Conservation (phyloP, 164 flowering plant species). For the Annona cherimola region DNA sequence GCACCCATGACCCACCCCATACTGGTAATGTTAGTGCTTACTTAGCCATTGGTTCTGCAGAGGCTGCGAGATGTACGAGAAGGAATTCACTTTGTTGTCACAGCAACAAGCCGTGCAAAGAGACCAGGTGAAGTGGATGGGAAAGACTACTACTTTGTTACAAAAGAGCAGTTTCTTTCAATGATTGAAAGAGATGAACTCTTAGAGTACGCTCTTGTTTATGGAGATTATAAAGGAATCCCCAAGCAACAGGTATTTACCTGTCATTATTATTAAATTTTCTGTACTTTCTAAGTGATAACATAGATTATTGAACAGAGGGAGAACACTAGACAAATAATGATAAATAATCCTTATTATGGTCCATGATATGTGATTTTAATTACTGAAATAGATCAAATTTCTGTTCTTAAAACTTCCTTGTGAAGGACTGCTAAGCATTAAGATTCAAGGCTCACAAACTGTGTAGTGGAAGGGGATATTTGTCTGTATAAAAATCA, state of each 20-base stretch:
- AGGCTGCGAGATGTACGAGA: constrained; percentile 48
- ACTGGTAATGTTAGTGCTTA: neutral
- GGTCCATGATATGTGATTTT: too few relatives aligned
- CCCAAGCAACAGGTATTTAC: constrained; percentile 58
- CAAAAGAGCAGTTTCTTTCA: constrained; percentile 60
- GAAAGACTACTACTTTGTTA: constrained; percentile 73
- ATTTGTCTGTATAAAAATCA: too few relatives aligned
- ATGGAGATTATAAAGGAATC: constrained; percentile 93
- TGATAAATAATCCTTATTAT: too few relatives aligned
- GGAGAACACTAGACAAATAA: too few relatives aligned
- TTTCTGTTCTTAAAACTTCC: too few relatives aligned
- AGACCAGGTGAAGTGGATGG: constrained; percentile 76
- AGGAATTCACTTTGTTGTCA: constrained; percentile 75
- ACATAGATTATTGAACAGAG: too few relatives aligned
- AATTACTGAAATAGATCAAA: too few relatives aligned
- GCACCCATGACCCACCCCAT: too few relatives aligned
- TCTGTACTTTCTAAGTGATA: too few relatives aligned
- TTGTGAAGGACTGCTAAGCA: too few relatives aligned
- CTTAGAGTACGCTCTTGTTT: constrained; percentile 88
- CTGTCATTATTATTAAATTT: neutral
- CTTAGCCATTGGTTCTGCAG: constrained; percentile 5
- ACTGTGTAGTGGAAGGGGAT: too few relatives aligned
- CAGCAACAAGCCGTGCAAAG: constrained; percentile 75
- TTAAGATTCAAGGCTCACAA: too few relatives aligned
- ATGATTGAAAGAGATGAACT: constrained; percentile 74